Evolutionary conservation across 768 basidiomycete genomes (phyloP), one percentile per base, ranked within the genome.

Genomic region (Boletus sp.): DNA sequence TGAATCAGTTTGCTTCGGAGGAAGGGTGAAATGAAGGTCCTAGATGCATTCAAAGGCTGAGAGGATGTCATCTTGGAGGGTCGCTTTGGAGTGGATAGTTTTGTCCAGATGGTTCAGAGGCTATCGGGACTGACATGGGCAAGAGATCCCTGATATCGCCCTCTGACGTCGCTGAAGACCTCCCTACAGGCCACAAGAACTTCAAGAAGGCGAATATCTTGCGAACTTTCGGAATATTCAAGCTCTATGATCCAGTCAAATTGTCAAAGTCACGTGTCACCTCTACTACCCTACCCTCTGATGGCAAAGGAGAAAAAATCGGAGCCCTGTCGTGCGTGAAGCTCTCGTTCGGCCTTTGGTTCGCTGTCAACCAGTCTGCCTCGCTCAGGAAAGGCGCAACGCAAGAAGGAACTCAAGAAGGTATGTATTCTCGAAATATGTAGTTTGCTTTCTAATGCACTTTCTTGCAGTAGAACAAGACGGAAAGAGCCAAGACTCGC

Each of bases 341-440:
- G 32, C 36, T 33, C 24, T 37, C 1, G 47, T 36, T n/a, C 18
- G 11, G 20, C 51, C 11, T 11, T n/a, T 50, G n/a, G 42, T 24
- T 53, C 5, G 59, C 18, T 58, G 29, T 28, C 54, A 15, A 63
- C 36, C 3, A 12, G n/a, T 32, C 32, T 17, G 7, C 24, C 5
- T 45, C 30, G 36, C 35, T 28, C 64, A 97, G 94, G 94, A 54
- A 98, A 98, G 75, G 86, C 92, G 4, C 88, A 87, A 69, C 82
- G 92, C 57, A 94, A 94, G 73, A 98, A 94, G 71, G 96, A 99
- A 71, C 77, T 98, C 44, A 96, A 96, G 77, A 96, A 94, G 87
- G 94, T 60, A 61, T 46, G 60, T 54, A 47, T 58, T 57, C 44
- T 45, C 48, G 37, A 44, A 48, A 52, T 68, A 59, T 70, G 47